Conservation (phyloP, 768 basidiomycete species). For the Tephrocybe sp. region DNA sequence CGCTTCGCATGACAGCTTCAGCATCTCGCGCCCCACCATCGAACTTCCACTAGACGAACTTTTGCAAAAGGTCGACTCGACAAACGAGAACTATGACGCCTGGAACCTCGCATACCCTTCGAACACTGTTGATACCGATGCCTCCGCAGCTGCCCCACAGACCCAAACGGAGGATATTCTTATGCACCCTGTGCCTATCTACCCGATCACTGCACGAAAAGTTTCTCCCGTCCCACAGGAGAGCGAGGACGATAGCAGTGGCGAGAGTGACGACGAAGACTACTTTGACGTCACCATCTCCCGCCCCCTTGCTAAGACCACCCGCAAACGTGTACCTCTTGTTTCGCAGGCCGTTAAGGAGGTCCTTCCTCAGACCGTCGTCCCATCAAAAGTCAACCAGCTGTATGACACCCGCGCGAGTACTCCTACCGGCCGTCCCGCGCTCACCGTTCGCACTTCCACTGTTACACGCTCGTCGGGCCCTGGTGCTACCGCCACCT, state of each 20-base stretch:
- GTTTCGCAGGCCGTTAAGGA: too few relatives aligned
- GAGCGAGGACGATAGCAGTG: slow-evolving; percentile 32
- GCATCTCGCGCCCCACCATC: slow-evolving; percentile 76
- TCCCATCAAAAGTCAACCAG: too few relatives aligned
- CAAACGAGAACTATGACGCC: slow-evolving; percentile 23
- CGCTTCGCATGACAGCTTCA: slow-evolving; percentile 50
- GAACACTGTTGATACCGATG: slow-evolving; percentile 6
- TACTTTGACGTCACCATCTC: slow-evolving; percentile 32
- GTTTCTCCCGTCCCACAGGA: slow-evolving; percentile 22
- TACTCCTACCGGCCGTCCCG: slow-evolving; percentile 48
- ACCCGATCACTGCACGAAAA: slow-evolving; percentile 15
- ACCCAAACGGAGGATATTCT: slow-evolving; percentile 25
- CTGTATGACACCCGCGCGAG: slow-evolving; percentile 49
- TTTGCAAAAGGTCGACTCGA: slow-evolving; percentile 47
- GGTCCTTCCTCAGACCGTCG: too few relatives aligned
- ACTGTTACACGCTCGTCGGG: too few relatives aligned
- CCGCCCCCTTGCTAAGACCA: slow-evolving; percentile 34
- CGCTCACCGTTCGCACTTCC: slow-evolving; percentile 60
- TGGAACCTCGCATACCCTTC: slow-evolving; percentile 15
- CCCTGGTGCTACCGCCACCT: too few relatives aligned
- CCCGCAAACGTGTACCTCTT: too few relatives aligned
- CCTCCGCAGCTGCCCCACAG: slow-evolving; percentile 25
- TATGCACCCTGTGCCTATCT: slow-evolving; percentile 22
- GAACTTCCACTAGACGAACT: slow-evolving; percentile 86
- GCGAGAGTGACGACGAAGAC: slow-evolving; percentile 36